Evolutionary conservation across 2,329 filamentous ascomycete genomes (phyloP).

Genomic region (Onygenales sp.): DNA sequence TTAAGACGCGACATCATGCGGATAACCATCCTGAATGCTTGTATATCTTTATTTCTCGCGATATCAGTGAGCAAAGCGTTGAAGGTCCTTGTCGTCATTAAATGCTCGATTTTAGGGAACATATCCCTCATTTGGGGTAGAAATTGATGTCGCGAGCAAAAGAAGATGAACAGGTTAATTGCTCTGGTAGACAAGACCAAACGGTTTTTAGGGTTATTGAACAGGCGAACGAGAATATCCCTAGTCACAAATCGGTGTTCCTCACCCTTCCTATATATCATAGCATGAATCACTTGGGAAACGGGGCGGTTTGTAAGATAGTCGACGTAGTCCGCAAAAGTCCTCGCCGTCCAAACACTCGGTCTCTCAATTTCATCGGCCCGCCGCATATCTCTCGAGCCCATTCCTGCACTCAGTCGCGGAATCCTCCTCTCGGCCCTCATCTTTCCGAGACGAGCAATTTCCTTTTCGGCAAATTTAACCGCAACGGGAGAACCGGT

Average conservation of each 20-base stretch:
- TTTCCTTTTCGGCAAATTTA: slow-evolving; percentile 20
- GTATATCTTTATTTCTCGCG: slow-evolving; percentile 29
- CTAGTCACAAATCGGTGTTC: slow-evolving; percentile 12
- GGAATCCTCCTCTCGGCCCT: too few species aligned
- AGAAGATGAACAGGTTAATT: slow-evolving; percentile 32
- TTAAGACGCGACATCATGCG: slow-evolving; percentile 27
- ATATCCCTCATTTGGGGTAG: slow-evolving; percentile 23
- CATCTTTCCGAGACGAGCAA: slow-evolving; percentile 6
- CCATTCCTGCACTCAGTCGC: background rate
- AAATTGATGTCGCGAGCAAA: slow-evolving; percentile 23
- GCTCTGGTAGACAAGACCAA: slow-evolving; percentile 30
- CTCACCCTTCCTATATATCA: slow-evolving; percentile 10
- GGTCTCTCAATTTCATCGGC: slow-evolving; percentile 10
- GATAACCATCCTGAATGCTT: slow-evolving; percentile 29
- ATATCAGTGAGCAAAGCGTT: slow-evolving; percentile 35
- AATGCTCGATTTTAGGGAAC: slow-evolving; percentile 25
- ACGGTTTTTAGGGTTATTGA: slow-evolving; percentile 21
- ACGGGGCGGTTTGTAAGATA: slow-evolving; percentile 22
- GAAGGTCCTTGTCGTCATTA: slow-evolving; percentile 32
- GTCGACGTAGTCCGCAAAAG: slow-evolving; percentile 31
- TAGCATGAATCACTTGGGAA: slow-evolving; percentile 11
- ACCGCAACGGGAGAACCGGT: slow-evolving; percentile 25
- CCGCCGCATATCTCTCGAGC: background rate
- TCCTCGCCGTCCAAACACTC: slow-evolving; percentile 20
- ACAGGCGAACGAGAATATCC: slow-evolving; percentile 21